These are phyloP conservation scores for Alternaria triticimaculans DNA, from an alignment of 2,329 filamentous ascomycete species.

Conservation along the genomic window DNA sequence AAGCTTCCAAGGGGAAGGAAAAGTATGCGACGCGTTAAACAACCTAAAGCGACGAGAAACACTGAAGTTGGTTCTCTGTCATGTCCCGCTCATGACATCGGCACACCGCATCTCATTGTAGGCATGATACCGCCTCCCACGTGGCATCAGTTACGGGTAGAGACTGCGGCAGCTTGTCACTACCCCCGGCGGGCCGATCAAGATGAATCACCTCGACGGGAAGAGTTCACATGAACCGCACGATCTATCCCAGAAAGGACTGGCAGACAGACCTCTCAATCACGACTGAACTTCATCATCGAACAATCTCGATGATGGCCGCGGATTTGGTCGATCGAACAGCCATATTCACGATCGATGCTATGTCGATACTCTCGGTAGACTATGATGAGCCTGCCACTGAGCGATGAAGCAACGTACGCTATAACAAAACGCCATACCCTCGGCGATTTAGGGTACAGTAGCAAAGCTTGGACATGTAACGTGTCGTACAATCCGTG, in stretches of 20 bases:
- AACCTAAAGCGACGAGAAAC: background rate
- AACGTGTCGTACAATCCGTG: constrained; percentile 28
- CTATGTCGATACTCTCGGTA: background rate
- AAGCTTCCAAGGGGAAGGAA: background rate
- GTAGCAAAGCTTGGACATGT: constrained; percentile 10
- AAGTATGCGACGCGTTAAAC: background rate
- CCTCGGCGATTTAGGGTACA: constrained; percentile 2
- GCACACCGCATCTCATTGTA: constrained; percentile 22
- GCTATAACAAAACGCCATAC: constrained; percentile 18
- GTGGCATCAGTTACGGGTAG: constrained; percentile 38
- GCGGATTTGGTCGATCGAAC: background rate
- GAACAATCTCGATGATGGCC: background rate
- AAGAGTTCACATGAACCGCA: background rate
- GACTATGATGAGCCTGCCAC: background rate
- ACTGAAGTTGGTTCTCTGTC: constrained; percentile 16
- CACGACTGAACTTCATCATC: background rate
- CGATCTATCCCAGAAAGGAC: background rate
- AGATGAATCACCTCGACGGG: background rate
- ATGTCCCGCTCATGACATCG: constrained; percentile 19
- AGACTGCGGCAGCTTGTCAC: constrained; percentile 25
- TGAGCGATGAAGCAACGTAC: background rate
- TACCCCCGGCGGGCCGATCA: background rate
- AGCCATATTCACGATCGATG: background rate
- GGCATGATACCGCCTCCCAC: constrained; percentile 23
- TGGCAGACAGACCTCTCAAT: background rate